Evolutionary conservation across 257 asterid species (phyloP).

Genomic region (Plantago elongata): DNA sequence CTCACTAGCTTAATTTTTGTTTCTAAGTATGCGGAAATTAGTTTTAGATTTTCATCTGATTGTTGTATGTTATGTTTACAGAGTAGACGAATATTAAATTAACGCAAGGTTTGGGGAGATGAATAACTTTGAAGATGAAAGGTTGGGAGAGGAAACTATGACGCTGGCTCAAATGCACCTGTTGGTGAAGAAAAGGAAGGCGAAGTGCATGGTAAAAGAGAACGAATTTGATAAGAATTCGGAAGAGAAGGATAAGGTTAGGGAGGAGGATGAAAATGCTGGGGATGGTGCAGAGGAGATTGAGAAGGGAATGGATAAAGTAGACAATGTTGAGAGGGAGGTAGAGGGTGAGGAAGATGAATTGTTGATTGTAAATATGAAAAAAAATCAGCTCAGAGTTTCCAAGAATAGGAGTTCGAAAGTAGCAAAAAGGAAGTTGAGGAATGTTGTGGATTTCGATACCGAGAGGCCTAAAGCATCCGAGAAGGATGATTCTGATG

Average conservation of each 20-base stretch:
- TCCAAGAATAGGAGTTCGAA: slow-evolving; percentile 19
- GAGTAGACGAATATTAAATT: slow-evolving; percentile 92
- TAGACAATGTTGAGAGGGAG: slow-evolving; percentile 15
- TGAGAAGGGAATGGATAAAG: slow-evolving; percentile 1
- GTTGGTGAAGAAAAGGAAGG: slow-evolving; percentile 47
- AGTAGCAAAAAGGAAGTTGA: slow-evolving; percentile 17
- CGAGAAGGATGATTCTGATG: slow-evolving; percentile 23
- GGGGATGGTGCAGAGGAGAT: background rate
- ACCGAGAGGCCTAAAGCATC: slow-evolving; percentile 20
- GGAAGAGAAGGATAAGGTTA: slow-evolving; percentile 15
- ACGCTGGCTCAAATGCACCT: slow-evolving; percentile 74
- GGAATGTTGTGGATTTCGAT: slow-evolving; percentile 14
- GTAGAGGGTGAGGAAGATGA: slow-evolving; percentile 9
- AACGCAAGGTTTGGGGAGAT: slow-evolving; percentile 69
- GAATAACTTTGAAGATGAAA: slow-evolving; percentile 51
- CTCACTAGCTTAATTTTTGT: background rate
- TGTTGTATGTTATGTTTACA: slow-evolving; percentile 32
- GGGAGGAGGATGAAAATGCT: slow-evolving; percentile 5
- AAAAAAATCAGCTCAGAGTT: slow-evolving; percentile 22
- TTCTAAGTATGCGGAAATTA: slow-evolving; percentile 10
- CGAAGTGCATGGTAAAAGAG: slow-evolving; percentile 14
- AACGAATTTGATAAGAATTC: slow-evolving; percentile 20
- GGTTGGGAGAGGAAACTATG: slow-evolving; percentile 60
- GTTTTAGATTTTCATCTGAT: slow-evolving; percentile 17
- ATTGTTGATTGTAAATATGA: slow-evolving; percentile 16